Base-by-base conservation (phyloP, 805 yeast genomes). In the Wickerhamiella brachini region DNA sequence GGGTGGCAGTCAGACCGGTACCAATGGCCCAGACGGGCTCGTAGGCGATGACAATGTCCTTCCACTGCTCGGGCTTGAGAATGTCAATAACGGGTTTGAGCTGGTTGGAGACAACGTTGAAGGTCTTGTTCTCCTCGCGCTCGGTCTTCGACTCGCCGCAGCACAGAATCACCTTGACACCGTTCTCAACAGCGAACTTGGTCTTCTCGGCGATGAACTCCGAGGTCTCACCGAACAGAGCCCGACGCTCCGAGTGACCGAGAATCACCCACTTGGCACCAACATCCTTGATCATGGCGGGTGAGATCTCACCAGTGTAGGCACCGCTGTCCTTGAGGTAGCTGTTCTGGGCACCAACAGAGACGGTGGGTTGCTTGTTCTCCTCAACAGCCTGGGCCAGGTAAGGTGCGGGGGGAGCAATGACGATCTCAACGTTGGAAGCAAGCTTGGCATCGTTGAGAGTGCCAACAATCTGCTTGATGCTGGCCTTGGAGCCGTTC, bases 11-110 rank as follows among this genome's bases (percentile, higher is more conserved):
- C 67, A 93, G 80, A 68, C 98, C 98, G 62, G 97, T 89, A 71
- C 98, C 98, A 64, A 93, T 93, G 64, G 98, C 98, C 98, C 98
- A 93, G 61, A 93, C 95, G 64, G 98, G 98, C 77, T 93, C 98
- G 76, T 93, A 93, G 65, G 98, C 98, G 70, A 93, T 74, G 59
- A 93, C 97, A 60, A 93, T 76, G 71, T 85, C 77, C 57, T 83
- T 64, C 97, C 97, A 90, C 81, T 89, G 97, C 54, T 70, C 66
- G 49, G 55, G 51, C 64, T 68, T 65, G 57, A 87, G 81, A 55
- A 82, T 75, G 68, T 80, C 83, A 65, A 84, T 72, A 56, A 84
- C 97, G 56, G 97, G 96, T 60, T 79, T 76, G 66, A 90, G 77
- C 78, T 93, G 97, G 75, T 85, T 81, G 69, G 83, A 78, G 71